Percentiles rank a stretch among this genome's conserved stretches.
Conservation (phyloP, 768 basidiomycete genomes). For the Kwoniella sp. region DNA sequence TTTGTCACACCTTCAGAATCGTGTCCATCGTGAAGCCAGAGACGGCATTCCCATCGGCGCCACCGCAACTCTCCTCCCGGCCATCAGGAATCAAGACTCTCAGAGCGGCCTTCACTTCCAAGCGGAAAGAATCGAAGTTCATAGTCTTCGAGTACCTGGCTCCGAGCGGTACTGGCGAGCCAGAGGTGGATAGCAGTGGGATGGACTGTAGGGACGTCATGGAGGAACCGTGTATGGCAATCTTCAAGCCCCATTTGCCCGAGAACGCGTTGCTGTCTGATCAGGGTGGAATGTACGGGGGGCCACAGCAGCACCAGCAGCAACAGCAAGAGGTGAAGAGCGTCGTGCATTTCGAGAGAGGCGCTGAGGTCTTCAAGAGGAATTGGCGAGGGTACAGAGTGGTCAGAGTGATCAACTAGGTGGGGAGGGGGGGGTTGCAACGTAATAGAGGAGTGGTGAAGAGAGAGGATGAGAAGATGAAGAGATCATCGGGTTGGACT, state of each 20-base stretch:
- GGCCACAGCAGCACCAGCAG: neutral
- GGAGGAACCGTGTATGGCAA: slow-evolving; percentile 46
- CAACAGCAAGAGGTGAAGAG: slow-evolving; percentile 16
- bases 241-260: slow-evolving; percentile 36
- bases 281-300: neutral
- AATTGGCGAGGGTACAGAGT: slow-evolving; percentile 24
- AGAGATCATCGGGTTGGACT: too few species aligned
- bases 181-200: slow-evolving; percentile 51
- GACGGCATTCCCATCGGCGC: slow-evolving; percentile 13
- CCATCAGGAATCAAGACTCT: slow-evolving; percentile 43
- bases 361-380: slow-evolving; percentile 44
- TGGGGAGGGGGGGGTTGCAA: too few species aligned
- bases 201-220: slow-evolving; percentile 52
- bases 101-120: slow-evolving; percentile 43
- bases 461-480: too few species aligned
- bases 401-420: slow-evolving; percentile 46
- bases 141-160: slow-evolving; percentile 43
- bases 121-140: slow-evolving; percentile 48
- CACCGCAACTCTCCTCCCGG: slow-evolving; percentile 26
- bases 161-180: slow-evolving; percentile 45
- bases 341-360: slow-evolving; percentile 48
- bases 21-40: slow-evolving; percentile 59
- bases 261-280: neutral
- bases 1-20: slow-evolving; percentile 54
- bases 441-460: too few species aligned